A percentile compares a stretch with the other conserved stretches of the same genome.
phyloP scores from a whole-genome alignment of 345 rosid genomes.

The Garcia nutans region DNA sequence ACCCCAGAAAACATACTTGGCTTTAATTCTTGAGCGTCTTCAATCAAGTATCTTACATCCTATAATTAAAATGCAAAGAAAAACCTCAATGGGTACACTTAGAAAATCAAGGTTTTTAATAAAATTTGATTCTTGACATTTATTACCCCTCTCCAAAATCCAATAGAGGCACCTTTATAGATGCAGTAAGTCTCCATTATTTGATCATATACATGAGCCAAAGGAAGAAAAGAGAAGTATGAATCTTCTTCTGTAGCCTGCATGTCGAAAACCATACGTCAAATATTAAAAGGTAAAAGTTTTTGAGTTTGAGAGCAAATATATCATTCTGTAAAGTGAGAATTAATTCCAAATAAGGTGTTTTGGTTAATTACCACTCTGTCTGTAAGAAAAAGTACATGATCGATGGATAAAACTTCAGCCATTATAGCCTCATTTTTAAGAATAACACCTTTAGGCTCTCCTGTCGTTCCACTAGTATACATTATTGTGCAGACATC shows the following conservation, averaged over 20 bases:
- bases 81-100: neutral
- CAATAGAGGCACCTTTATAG: slow-evolving; percentile 71
- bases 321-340: neutral
- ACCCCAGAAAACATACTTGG: slow-evolving; percentile 82
- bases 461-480: slow-evolving; percentile 98
- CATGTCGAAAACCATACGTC: slow-evolving; percentile 11
- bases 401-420: slow-evolving; percentile 79
- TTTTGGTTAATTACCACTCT: slow-evolving; percentile 45
- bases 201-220: slow-evolving; percentile 93
- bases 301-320: neutral
- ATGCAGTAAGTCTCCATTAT: slow-evolving; percentile 75
- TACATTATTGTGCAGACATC: slow-evolving; percentile 91
- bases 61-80: slow-evolving; percentile 16
- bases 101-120: neutral
- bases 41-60: slow-evolving; percentile 77
- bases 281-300: neutral
- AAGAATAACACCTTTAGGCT: slow-evolving; percentile 88
- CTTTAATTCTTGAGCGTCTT: slow-evolving; percentile 80
- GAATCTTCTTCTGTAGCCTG: slow-evolving; percentile 74
- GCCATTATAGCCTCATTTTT: slow-evolving; percentile 59
- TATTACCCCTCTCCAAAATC: slow-evolving; percentile 95
- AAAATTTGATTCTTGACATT: slow-evolving; percentile 16
- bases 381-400: slow-evolving; percentile 55
- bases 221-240: slow-evolving; percentile 88
- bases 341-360: neutral